Conservation (phyloP, 306 rosid genomes). For the Quercus engelmannii region DNA sequence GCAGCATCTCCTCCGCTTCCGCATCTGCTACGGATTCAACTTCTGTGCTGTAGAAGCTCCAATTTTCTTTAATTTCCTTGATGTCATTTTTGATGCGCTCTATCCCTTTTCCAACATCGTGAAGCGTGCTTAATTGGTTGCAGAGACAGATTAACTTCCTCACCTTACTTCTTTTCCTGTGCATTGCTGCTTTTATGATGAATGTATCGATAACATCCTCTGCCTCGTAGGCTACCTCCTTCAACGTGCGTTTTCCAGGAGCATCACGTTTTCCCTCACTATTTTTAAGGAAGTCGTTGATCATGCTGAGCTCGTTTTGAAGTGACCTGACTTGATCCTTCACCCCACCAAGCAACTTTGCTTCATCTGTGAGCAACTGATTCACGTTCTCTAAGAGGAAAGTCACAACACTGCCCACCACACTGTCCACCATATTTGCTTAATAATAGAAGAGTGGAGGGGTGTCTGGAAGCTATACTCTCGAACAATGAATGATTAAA, state of each 20-base stretch:
- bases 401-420: no score
- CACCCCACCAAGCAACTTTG: no score
- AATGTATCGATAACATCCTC: slow-evolving; percentile 17
- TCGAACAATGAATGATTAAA: no score
- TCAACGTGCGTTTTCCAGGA: neutral
- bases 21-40: neutral
- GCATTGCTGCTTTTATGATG: neutral
- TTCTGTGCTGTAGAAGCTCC: neutral
- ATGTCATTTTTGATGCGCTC: neutral
- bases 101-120: neutral
- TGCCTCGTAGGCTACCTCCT: slow-evolving; percentile 4
- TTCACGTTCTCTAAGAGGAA: no score
- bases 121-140: neutral
- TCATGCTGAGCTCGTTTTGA: neutral
- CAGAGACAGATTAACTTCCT: neutral
- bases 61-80: no score
- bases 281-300: slow-evolving; percentile 3
- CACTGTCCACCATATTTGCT: no score
- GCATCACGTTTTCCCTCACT: neutral
- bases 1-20: no score
- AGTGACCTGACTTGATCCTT: neutral
- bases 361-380: no score
- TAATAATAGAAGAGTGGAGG: no score
- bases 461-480: no score
- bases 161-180: neutral